These are phyloP conservation scores for Nitzschia palea DNA, from an alignment of 108 stramenopile genomes.

Conservation along the genomic window DNA sequence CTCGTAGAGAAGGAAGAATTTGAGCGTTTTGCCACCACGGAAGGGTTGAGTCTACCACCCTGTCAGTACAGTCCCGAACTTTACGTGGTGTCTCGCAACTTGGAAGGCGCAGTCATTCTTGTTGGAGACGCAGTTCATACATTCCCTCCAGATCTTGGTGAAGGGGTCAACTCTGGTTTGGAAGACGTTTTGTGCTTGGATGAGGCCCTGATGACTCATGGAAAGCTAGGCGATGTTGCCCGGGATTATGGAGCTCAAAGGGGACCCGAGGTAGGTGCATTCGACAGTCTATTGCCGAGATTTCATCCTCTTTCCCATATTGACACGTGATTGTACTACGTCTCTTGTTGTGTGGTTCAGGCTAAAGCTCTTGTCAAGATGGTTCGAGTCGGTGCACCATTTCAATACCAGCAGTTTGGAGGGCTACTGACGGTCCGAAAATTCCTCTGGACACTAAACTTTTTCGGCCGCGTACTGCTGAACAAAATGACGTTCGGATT, in stretches of 20 bases:
- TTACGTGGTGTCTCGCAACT: constrained; percentile 31
- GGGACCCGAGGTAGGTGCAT: constrained; percentile 11
- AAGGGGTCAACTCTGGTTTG: constrained; percentile 87
- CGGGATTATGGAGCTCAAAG: constrained; percentile 4
- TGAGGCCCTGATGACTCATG: constrained; percentile 24
- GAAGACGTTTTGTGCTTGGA: constrained; percentile 78
- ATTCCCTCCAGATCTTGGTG: constrained; percentile 87
- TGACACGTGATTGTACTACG: too few species aligned
- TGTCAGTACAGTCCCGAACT: constrained; percentile 57
- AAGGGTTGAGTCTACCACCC: constrained; percentile 52
- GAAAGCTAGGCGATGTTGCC: neutral
- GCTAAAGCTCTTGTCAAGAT: constrained; percentile 44
- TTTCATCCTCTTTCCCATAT: neutral
- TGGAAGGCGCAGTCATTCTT: constrained; percentile 46
- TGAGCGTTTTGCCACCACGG: constrained; percentile 67
- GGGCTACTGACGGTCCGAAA: constrained; percentile 14
- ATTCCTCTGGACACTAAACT: constrained; percentile 48
- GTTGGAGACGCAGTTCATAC: constrained; percentile 90
- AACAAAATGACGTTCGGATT: constrained; percentile 48
- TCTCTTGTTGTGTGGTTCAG: constrained; percentile 21
- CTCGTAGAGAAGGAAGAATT: constrained; percentile 51
- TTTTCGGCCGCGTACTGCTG: constrained; percentile 42
- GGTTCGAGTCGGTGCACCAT: constrained; percentile 51
- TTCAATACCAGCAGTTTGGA: constrained; percentile 53
- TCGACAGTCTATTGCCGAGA: too few species aligned